Evolutionary conservation across 257 asterid species (phyloP).

Genomic region (Thymus mandschuricus): DNA sequence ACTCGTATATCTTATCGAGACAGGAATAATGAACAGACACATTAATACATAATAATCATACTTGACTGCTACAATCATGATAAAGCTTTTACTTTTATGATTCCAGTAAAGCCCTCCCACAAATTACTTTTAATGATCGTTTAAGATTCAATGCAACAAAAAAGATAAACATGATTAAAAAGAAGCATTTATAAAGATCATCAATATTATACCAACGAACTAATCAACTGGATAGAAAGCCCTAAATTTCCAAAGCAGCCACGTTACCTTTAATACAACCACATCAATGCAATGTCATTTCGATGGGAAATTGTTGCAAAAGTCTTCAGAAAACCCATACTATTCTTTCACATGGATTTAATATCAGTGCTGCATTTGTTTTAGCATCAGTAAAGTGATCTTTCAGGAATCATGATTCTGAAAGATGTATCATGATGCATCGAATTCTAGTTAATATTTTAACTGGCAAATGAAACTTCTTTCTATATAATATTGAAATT

Average conservation of each 20-base stretch:
- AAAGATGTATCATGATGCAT: conserved; percentile 80
- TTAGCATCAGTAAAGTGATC: conserved; percentile 86
- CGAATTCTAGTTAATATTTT: conserved; percentile 10
- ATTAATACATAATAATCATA: not conserved
- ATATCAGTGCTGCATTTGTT: conserved; percentile 47
- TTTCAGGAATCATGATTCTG: conserved; percentile 60
- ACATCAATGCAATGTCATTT: conserved; percentile 24
- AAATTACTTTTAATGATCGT: not conserved
- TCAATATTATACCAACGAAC: conserved; percentile 2
- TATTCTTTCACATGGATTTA: conserved; percentile 51
- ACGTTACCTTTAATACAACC: conserved; percentile 12
- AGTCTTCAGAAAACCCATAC: conserved; percentile 45
- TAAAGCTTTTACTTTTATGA: not conserved
- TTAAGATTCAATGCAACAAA: not conserved
- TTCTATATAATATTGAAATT: not conserved
- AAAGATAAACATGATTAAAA: not conserved
- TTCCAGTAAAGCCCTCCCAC: not conserved
- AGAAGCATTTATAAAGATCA: not conserved
- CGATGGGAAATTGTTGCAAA: conserved; percentile 50
- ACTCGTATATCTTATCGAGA: conserved; percentile 25
- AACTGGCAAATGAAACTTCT: conserved; percentile 9
- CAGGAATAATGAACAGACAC: not conserved
- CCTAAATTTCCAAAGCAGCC: not conserved
- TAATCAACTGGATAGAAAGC: conserved; percentile 20
- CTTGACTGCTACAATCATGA: not conserved